These are phyloP conservation scores for Candida nonsorbophila DNA, from an alignment of 805 yeast genomes.

Conservation along the genomic window DNA sequence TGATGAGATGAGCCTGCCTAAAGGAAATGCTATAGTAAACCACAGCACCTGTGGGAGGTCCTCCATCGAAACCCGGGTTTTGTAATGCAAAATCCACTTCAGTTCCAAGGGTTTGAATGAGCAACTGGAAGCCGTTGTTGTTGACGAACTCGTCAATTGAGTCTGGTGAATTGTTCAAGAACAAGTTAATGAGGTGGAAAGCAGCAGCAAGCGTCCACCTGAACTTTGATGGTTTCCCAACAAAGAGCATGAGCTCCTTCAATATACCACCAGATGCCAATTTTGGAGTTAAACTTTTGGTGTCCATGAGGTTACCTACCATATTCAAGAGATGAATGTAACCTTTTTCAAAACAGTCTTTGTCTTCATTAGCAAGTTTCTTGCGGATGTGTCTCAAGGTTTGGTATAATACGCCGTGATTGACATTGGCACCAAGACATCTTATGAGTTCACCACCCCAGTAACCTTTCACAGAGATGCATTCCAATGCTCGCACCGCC, in stretches of 20 bases:
- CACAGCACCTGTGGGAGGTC: conserved; percentile 47
- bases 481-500: conserved; percentile 63
- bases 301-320: conserved; percentile 55
- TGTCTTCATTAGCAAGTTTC: conserved; percentile 36
- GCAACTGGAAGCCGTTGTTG: conserved; percentile 56
- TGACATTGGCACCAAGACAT: conserved; percentile 78
- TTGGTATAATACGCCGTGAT: conserved; percentile 78
- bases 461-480: conserved; percentile 58
- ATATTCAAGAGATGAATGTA: conserved; percentile 56
- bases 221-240: conserved; percentile 46
- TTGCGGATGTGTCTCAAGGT: conserved; percentile 60
- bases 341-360: conserved; percentile 28
- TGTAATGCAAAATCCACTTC: conserved; percentile 63
- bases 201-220: conserved; percentile 61
- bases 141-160: conserved; percentile 60
- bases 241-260: conserved; percentile 56
- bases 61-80: conserved; percentile 54
- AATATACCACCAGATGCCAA: conserved; percentile 74
- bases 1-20: conserved; percentile 48
- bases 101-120: conserved; percentile 55
- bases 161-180: conserved; percentile 40
- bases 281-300: conserved; percentile 49
- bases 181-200: conserved; percentile 48
- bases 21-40: conserved; percentile 51
- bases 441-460: conserved; percentile 77